phyloP scores from a whole-genome alignment of 441 rosid genomes.

The Arabidopsis hybrid region DNA sequence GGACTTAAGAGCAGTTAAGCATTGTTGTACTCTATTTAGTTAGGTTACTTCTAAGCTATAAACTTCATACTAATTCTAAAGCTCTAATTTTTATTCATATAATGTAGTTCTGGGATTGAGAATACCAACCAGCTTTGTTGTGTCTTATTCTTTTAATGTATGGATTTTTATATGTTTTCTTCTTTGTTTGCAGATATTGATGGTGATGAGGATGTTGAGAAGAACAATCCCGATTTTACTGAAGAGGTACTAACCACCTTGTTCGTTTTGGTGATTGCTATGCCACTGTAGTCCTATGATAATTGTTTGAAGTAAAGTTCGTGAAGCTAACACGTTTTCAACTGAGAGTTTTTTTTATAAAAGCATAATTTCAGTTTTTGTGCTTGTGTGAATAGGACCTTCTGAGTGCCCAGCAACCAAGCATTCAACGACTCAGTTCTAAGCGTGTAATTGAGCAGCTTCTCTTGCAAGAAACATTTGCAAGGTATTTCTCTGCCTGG shows the following conservation, averaged over 20 bases:
- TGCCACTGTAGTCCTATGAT: slow-evolving; percentile 8
- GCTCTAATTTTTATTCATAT: background rate
- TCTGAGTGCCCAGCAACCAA: slow-evolving; percentile 46
- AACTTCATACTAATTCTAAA: background rate
- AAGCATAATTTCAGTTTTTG: slow-evolving; percentile 27
- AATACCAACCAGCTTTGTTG: background rate
- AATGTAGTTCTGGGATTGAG: slow-evolving; percentile 1
- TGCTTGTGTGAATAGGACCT: slow-evolving; percentile 42
- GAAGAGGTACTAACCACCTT: slow-evolving; percentile 50
- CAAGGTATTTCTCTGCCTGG: slow-evolving; percentile 62
- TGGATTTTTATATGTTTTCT: background rate
- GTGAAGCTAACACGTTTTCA: background rate
- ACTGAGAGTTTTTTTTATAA: background rate
- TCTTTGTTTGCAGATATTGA: slow-evolving; percentile 56
- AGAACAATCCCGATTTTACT: slow-evolving; percentile 43
- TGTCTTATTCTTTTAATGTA: slow-evolving; percentile 1
- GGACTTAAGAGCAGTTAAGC: slow-evolving; percentile 17
- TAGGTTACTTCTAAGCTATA: slow-evolving; percentile 20
- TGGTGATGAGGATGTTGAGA: slow-evolving; percentile 53
- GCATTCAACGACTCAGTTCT: slow-evolving; percentile 41
- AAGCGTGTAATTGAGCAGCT: slow-evolving; percentile 80
- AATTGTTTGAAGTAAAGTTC: background rate
- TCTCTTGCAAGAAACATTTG: slow-evolving; percentile 77
- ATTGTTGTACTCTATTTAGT: slow-evolving; percentile 13
- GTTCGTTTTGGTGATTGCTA: slow-evolving; percentile 18